phyloP scores from a whole-genome alignment of 305 asterid genomes.

The Galium porrigens region DNA sequence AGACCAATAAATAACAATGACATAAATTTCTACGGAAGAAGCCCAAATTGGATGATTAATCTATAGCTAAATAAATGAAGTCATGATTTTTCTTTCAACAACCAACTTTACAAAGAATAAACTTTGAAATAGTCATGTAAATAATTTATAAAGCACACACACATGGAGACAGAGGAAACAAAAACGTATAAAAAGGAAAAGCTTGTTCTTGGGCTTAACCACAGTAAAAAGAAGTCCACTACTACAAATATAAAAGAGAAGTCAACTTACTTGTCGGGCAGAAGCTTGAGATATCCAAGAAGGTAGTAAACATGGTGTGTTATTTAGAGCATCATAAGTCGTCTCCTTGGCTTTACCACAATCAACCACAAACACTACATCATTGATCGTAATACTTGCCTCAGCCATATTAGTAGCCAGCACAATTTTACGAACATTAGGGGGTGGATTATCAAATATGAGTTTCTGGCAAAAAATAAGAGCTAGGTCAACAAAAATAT shows the following conservation, averaged over 20 bases:
- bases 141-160: not conserved
- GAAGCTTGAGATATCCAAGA: constrained; percentile 99
- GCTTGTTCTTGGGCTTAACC: not conserved
- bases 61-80: not conserved
- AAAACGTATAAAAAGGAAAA: not conserved
- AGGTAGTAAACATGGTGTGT: constrained; percentile 87
- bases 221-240: not conserved
- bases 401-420: constrained; percentile 99
- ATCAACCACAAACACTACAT: constrained; percentile 89
- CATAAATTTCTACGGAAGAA: constrained; percentile 4
- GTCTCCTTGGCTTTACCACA: constrained; percentile 99
- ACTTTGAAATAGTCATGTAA: not conserved
- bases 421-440: constrained; percentile 79
- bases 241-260: constrained; percentile 7
- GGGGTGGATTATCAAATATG: constrained; percentile 85
- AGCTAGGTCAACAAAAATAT: constrained; percentile 2
- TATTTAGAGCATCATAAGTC: constrained; percentile 78
- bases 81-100: not conserved
- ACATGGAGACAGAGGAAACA: not conserved
- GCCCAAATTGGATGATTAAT: not conserved
- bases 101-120: not conserved
- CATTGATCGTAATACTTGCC: constrained; percentile 97
- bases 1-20: constrained; percentile 13
- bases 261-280: constrained; percentile 77
- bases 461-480: constrained; percentile 50